phyloP scores from a whole-genome alignment of 2,329 filamentous ascomycete genomes.

The Clarireedia homoeocarpa region DNA sequence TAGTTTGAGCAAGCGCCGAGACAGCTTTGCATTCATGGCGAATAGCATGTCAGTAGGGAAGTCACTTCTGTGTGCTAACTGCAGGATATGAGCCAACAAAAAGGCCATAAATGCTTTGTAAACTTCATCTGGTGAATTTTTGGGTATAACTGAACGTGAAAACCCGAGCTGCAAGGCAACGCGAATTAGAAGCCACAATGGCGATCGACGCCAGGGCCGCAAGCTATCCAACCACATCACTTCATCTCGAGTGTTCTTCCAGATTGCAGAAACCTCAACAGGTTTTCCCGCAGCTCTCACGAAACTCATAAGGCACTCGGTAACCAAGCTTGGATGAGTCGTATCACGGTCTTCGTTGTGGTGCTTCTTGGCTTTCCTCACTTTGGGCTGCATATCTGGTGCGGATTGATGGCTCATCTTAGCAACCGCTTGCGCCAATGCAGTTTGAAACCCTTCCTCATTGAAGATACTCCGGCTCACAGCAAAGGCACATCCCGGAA shows the following conservation, averaged over 20 bases:
- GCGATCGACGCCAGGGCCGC: constrained; percentile 42
- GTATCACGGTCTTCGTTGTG: too few species aligned
- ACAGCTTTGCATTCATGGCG: constrained; percentile 38
- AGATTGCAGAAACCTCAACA: constrained; percentile 28
- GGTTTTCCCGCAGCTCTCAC: constrained; percentile 34
- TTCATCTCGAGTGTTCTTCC: constrained; percentile 49
- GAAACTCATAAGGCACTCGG: constrained; percentile 40
- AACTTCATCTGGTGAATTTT: constrained; percentile 11
- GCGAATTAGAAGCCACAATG: constrained; percentile 48
- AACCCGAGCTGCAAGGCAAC: constrained; percentile 46
- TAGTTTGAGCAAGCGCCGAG: too few species aligned
- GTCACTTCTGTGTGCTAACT: constrained; percentile 12
- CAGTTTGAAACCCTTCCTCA: too few species aligned
- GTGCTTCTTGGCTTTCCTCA: too few species aligned
- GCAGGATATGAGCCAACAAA: constrained; percentile 35
- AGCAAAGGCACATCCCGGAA: constrained; percentile 35
- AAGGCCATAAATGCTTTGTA: constrained; percentile 47
- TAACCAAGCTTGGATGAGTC: constrained; percentile 42
- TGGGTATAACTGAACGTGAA: too few species aligned
- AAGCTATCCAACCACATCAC: constrained; percentile 34
- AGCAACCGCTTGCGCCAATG: too few species aligned
- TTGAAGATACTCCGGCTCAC: constrained; percentile 14
- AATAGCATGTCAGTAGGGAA: constrained; percentile 29
- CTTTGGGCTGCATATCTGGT: too few species aligned
- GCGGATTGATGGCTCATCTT: too few species aligned